phyloP scores from a whole-genome alignment of 495 filamentous ascomycete species.

The Neurospora sublineolata region DNA sequence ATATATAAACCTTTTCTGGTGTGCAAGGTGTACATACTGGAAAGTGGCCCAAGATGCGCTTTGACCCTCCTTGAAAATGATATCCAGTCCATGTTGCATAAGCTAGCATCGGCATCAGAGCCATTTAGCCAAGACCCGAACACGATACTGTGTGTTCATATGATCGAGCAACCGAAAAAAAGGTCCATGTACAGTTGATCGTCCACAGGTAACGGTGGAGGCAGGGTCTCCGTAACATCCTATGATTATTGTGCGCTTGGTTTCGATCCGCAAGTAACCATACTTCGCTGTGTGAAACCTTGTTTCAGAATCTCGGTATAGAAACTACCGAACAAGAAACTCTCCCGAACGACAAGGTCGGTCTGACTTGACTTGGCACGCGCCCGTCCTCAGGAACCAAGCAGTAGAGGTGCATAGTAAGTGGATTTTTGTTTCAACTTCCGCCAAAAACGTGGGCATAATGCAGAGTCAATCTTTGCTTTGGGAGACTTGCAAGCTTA shows the following conservation, averaged over 20 bases:
- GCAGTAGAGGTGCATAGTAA: neutral
- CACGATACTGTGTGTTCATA: neutral
- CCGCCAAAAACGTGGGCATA: neutral
- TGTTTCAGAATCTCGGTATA: neutral
- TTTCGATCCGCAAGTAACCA: neutral
- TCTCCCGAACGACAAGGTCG: neutral
- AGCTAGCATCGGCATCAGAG: neutral
- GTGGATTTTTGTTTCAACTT: neutral
- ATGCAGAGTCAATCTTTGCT: neutral
- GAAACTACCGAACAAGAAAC: neutral
- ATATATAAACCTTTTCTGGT: neutral
- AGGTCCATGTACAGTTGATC: neutral
- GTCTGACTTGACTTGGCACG: neutral
- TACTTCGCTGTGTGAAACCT: neutral
- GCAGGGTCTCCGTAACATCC: neutral
- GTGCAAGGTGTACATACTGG: neutral
- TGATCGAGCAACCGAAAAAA: neutral
- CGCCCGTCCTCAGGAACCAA: neutral
- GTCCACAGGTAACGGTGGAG: neutral
- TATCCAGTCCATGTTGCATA: neutral
- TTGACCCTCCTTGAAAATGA: neutral
- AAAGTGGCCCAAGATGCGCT: neutral
- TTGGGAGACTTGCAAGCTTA: neutral
- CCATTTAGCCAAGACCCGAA: neutral
- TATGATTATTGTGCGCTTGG: neutral